Conservation (phyloP, 352 stramenopile genomes). For the Blastocystis sp. region DNA sequence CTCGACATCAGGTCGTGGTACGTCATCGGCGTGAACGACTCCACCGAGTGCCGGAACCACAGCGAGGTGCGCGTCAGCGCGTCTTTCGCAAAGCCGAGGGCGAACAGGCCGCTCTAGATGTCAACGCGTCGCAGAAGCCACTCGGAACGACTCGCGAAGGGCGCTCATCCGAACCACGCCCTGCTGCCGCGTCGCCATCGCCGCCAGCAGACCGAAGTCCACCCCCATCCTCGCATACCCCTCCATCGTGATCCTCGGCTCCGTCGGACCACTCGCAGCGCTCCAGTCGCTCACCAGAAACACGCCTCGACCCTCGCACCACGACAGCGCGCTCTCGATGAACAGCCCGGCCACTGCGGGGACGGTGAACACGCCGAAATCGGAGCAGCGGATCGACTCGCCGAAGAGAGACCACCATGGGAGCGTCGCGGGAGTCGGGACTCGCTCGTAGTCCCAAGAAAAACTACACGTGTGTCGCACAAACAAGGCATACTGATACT, state of each 20-base stretch:
- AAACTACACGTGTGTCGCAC: background rate
- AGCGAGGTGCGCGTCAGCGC: background rate
- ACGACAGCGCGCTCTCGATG: background rate
- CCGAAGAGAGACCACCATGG: background rate
- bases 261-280: background rate
- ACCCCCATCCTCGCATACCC: background rate
- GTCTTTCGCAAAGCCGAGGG: background rate
- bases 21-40: background rate
- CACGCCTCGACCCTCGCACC: background rate
- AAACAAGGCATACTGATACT: background rate
- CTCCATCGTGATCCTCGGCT: background rate
- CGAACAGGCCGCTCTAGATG: background rate
- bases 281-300: constrained; percentile 1
- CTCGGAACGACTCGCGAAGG: background rate
- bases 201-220: background rate
- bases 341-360: background rate
- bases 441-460: constrained; percentile 13
- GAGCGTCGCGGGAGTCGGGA: background rate
- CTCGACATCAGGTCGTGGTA: background rate
- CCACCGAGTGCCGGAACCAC: background rate
- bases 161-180: background rate
- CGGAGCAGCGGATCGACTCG: background rate
- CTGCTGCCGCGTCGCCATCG: background rate
- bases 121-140: background rate
- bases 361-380: background rate